These are phyloP conservation scores for Mortierella polycephala DNA, from an alignment of 371 early-diverging fungal species.

Conservation along the genomic window DNA sequence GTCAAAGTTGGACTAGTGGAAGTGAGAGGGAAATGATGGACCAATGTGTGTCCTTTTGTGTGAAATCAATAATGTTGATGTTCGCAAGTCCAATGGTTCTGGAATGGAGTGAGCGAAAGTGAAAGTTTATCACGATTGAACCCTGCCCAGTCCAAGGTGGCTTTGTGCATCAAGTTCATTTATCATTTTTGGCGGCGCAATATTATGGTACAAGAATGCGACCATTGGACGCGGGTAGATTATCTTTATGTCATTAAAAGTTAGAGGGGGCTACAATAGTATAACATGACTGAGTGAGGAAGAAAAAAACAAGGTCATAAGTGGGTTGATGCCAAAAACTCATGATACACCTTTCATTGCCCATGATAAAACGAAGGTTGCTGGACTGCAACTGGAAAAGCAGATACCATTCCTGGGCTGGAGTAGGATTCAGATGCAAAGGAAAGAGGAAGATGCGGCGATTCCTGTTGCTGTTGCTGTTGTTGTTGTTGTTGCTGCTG, in stretches of 20 bases:
- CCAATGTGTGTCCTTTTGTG: neutral
- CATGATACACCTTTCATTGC: neutral
- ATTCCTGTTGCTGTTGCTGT: slow-evolving; percentile 8
- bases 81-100: too few species aligned
- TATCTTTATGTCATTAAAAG: too few species aligned
- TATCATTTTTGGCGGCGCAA: too few species aligned
- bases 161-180: too few species aligned
- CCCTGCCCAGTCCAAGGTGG: too few species aligned
- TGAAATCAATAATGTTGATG: too few species aligned
- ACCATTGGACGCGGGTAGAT: too few species aligned
- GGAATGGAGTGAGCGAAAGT: too few species aligned
- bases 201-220: too few species aligned
- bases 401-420: neutral
- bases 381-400: slow-evolving; percentile 4
- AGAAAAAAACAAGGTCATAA: neutral
- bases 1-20: neutral
- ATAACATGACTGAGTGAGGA: neutral
- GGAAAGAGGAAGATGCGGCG: slow-evolving; percentile 6
- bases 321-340: neutral
- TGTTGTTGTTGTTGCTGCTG: slow-evolving; percentile 20
- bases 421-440: slow-evolving; percentile 5
- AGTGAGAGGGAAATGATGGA: neutral
- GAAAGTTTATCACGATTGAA: too few species aligned
- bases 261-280: too few species aligned
- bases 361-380: slow-evolving; percentile 17